Evolutionary conservation across 2,329 filamentous ascomycete species (phyloP), one percentile per base, ranked within the genome.

Genomic region (Fusarium haematococcum): DNA sequence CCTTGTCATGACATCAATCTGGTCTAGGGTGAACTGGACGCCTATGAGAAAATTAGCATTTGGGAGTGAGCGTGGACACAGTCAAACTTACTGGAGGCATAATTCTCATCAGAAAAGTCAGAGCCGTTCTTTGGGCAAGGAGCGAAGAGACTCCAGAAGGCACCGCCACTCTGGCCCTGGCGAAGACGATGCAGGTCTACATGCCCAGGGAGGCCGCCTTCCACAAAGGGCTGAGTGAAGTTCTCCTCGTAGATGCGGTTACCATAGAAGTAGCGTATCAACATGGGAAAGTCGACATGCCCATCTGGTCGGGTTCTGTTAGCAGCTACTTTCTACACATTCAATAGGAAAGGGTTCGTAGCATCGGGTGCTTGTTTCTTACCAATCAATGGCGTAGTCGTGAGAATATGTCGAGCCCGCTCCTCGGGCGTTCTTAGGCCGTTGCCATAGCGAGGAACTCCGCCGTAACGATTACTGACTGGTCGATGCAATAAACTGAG

Each of bases 131-230:
- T 81, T 0, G 95, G 95, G 79, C 95, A 98, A 0, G 90, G 90
- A 45, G 93, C 91, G 78, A 88, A 98, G 11, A 97, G 94, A 80
- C 93, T 95, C 96, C 95, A 98, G 81, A 98, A 98, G n/a, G 94
- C 92, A 65, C 95, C 96, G 43, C 95, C 95, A 71, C 92, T 91
- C 75, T 88, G 87, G 2, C 95, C 95, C 59, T 90, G 83, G 39
- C 89, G 87, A 57, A 98, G 87, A 6, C 95, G 91, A 1, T 93
- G 91, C 10, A 98, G 85, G 81, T 98, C 96, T 62, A 97, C 92
- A 75, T 98, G 94, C 5, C 87, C 87, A 0, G 81, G 79, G 61
- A 97, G 83, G 1, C 89, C 90, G 35, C 94, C 94, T 25, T 93
- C 85, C 74, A 92, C 89, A 79, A 98, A 98, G 7, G 89, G 88